Evolutionary conservation across 116 monocot species (phyloP).

Genomic region (Posidonia oceanica): DNA sequence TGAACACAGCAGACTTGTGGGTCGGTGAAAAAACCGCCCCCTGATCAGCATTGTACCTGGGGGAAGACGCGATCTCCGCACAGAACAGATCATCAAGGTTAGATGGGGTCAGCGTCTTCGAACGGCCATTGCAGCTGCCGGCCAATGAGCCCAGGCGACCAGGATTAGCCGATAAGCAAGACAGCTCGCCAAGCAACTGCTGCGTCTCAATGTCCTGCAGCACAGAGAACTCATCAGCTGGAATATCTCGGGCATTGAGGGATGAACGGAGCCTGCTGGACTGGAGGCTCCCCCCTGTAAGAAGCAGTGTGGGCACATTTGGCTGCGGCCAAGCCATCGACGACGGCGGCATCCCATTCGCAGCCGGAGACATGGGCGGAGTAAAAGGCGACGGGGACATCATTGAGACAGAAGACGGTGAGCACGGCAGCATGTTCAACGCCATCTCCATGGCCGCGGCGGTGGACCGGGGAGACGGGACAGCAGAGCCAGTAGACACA

Average conservation of each 20-base stretch:
- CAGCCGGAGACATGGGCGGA: constrained; percentile 40
- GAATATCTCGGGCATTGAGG: constrained; percentile 51
- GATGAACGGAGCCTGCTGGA: constrained; percentile 51
- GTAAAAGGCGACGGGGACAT: constrained; percentile 29
- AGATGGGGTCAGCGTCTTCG: constrained; percentile 24
- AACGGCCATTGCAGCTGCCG: constrained; percentile 7
- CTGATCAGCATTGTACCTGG: constrained; percentile 32
- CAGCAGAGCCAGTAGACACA: constrained; percentile 61
- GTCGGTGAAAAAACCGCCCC: constrained; percentile 41
- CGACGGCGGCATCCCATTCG: constrained; percentile 14
- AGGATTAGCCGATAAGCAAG: constrained; percentile 7
- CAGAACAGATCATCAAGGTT: constrained; percentile 68
- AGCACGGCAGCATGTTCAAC: constrained; percentile 28
- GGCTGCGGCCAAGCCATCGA: constrained; percentile 32
- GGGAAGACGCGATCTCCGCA: constrained; percentile 41
- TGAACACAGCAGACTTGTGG: constrained; percentile 23
- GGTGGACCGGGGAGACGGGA: constrained; percentile 40
- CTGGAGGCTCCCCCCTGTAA: constrained; percentile 46
- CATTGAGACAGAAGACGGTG: constrained; percentile 27
- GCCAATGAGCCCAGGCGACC: constrained; percentile 15
- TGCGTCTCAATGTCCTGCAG: constrained; percentile 31
- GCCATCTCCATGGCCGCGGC: constrained; percentile 34
- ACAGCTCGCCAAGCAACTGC: constrained; percentile 13
- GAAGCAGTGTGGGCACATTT: constrained; percentile 43
- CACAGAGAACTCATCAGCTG: constrained; percentile 24